A percentile compares a stretch with the other conserved stretches of the same genome.
Evolutionary conservation across 805 yeast species (phyloP).

Genomic region (Starmera quercuum): DNA sequence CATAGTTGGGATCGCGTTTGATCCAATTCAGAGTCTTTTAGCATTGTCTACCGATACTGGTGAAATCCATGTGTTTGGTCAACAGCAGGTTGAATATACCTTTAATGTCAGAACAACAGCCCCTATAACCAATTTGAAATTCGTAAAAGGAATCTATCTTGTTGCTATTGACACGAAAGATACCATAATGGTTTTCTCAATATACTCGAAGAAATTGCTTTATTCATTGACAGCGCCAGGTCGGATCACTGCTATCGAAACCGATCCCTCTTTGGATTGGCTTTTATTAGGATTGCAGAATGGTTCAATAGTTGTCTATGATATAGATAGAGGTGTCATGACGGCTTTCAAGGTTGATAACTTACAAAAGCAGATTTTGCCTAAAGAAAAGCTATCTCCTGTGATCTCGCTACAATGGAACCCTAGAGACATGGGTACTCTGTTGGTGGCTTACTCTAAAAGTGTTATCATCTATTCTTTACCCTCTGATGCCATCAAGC

Average conservation of each 20-base stretch:
- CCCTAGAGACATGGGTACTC: constrained; percentile 80
- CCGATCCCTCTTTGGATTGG: constrained; percentile 90
- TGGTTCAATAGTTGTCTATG: constrained; percentile 67
- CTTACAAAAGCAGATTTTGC: constrained; percentile 53
- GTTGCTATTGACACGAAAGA: constrained; percentile 61
- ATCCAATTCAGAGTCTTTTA: constrained; percentile 80
- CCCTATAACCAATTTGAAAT: constrained; percentile 47
- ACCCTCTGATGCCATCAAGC: constrained; percentile 48
- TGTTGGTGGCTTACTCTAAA: constrained; percentile 66
- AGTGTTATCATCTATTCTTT: constrained; percentile 66
- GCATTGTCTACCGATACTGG: constrained; percentile 73
- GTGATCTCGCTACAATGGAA: constrained; percentile 68
- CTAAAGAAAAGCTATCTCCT: constrained; percentile 52
- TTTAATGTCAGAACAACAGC: constrained; percentile 44
- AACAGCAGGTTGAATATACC: constrained; percentile 66
- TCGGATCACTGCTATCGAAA: constrained; percentile 56
- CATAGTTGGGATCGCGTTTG: constrained; percentile 64
- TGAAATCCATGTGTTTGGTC: constrained; percentile 75
- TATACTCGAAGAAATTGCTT: constrained; percentile 54
- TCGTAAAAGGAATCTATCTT: constrained; percentile 76
- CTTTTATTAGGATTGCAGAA: constrained; percentile 69
- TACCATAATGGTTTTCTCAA: constrained; percentile 59
- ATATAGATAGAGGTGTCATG: constrained; percentile 67
- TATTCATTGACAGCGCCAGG: constrained; percentile 58
- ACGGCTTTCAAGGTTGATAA: constrained; percentile 65